phyloP scores from a whole-genome alignment of 768 basidiomycete genomes.

The Auricularia sp. region DNA sequence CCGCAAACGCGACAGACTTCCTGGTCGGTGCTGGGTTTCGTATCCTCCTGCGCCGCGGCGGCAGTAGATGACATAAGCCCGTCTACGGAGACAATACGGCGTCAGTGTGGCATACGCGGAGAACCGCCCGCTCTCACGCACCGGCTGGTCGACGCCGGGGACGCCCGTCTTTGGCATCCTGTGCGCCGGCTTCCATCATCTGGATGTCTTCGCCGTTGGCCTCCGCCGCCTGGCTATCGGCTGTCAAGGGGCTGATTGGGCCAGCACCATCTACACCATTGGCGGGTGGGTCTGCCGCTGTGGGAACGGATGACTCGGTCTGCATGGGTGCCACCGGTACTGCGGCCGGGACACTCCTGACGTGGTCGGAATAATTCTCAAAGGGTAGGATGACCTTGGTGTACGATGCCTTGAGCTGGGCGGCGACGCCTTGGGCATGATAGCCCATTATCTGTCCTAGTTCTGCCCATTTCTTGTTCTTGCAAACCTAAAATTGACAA shows the following conservation, averaged over 20 bases:
- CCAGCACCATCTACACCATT: background rate
- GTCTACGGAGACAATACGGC: background rate
- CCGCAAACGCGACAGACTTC: constrained; percentile 37
- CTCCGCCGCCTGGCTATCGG: background rate
- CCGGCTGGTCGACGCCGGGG: constrained; percentile 2
- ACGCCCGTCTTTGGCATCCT: background rate
- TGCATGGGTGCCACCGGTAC: background rate
- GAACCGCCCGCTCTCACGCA: background rate
- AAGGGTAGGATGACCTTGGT: constrained; percentile 90
- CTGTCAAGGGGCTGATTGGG: background rate
- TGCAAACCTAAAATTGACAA: constrained; percentile 52
- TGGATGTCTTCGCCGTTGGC: background rate
- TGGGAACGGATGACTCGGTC: background rate
- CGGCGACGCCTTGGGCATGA: constrained; percentile 70
- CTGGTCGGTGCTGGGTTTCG: background rate
- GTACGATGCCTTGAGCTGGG: constrained; percentile 86
- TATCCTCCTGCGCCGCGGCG: background rate
- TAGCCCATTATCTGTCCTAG: constrained; percentile 78
- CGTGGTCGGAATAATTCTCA: constrained; percentile 77
- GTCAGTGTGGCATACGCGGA: background rate
- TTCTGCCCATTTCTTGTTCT: constrained; percentile 79
- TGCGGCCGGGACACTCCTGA: constrained; percentile 47
- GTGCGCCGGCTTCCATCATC: constrained; percentile 1
- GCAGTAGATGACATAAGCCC: background rate
- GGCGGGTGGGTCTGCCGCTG: background rate